Percentiles rank a stretch among this genome's conserved stretches.
phyloP scores from a whole-genome alignment of 768 basidiomycete genomes.

The Amyloporia xantha region DNA sequence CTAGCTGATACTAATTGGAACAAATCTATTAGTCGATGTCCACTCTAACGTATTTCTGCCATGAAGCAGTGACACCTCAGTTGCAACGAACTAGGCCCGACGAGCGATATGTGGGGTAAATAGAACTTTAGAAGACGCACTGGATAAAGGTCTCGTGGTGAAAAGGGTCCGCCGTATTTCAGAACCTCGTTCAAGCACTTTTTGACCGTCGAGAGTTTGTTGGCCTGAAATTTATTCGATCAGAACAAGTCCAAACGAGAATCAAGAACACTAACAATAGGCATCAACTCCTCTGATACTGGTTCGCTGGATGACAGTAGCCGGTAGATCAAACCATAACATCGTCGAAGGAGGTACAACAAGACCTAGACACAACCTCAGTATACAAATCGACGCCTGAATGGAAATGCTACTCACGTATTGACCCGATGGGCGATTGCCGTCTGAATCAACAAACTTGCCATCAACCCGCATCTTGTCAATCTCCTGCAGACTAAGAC shows the following conservation, averaged over 20 bases:
- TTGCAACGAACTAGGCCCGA: not conserved
- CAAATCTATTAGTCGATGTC: not conserved
- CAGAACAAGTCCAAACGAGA: not conserved
- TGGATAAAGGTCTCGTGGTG: slow-evolving; percentile 87
- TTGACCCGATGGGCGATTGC: slow-evolving; percentile 89
- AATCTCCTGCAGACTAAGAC: slow-evolving; percentile 88
- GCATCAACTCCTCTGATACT: slow-evolving; percentile 97
- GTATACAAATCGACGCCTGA: not conserved
- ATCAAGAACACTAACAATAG: slow-evolving; percentile 53
- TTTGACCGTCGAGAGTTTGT: slow-evolving; percentile 94
- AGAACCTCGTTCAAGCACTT: slow-evolving; percentile 94
- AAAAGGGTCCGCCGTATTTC: slow-evolving; percentile 93
- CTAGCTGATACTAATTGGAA: slow-evolving; percentile 73
- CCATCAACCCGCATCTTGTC: slow-evolving; percentile 97
- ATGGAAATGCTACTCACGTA: slow-evolving; percentile 51
- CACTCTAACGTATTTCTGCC: slow-evolving; percentile 1
- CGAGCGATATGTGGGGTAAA: not conserved
- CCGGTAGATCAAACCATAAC: slow-evolving; percentile 93
- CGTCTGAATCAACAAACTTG: slow-evolving; percentile 93
- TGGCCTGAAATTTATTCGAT: slow-evolving; percentile 76
- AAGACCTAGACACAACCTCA: slow-evolving; percentile 85
- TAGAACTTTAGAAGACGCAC: slow-evolving; percentile 57
- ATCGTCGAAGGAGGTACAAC: slow-evolving; percentile 86
- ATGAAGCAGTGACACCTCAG: too few relatives aligned
- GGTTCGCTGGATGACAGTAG: slow-evolving; percentile 93